Evolutionary conservation across 495 filamentous ascomycete genomes (phyloP).

Genomic region (Pseudotulostoma volvatum): DNA sequence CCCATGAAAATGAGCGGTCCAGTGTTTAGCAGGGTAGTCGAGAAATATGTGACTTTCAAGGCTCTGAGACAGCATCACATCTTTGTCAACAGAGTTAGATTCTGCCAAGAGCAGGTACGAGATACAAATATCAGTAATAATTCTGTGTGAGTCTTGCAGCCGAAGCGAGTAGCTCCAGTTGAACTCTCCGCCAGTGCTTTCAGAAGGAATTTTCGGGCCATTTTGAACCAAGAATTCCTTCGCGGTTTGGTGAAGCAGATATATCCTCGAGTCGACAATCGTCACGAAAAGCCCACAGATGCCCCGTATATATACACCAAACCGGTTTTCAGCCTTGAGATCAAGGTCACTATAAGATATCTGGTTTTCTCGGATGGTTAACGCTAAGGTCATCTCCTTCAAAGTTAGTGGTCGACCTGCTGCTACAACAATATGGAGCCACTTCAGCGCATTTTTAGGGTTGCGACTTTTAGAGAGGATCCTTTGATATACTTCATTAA

Average conservation of each 20-base stretch:
- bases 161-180: slow-evolving; percentile 5
- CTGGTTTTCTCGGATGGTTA: slow-evolving; percentile 10
- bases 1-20: slow-evolving; percentile 13
- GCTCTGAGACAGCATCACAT: background rate
- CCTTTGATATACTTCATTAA: slow-evolving; percentile 16
- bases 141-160: slow-evolving; percentile 6
- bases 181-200: background rate
- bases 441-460: slow-evolving; percentile 4
- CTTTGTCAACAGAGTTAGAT: background rate
- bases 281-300: slow-evolving; percentile 26
- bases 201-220: background rate
- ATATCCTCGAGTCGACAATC: slow-evolving; percentile 20
- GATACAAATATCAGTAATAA: slow-evolving; percentile 11
- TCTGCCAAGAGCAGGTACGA: slow-evolving; percentile 6
- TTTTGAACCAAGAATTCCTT: slow-evolving; percentile 14
- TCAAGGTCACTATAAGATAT: slow-evolving; percentile 11
- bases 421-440: slow-evolving; percentile 23
- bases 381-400: slow-evolving; percentile 23
- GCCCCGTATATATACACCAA: slow-evolving; percentile 13
- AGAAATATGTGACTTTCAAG: slow-evolving; percentile 7
- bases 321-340: slow-evolving; percentile 5
- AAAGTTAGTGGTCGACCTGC: slow-evolving; percentile 19
- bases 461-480: slow-evolving; percentile 11
- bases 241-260: slow-evolving; percentile 20
- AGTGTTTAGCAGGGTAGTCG: slow-evolving; percentile 16